These are phyloP conservation scores for cucumber (Cucumis sativus) DNA, from an alignment of 306 rosid species.

Conservation along the genomic window Cucumber_9930_V3 NC_026657.2:19632501-19633000, in stretches of 20 bases:
- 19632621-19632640: background rate
- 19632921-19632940: too few species aligned
- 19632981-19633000: too few species aligned
- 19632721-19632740: background rate
- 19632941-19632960: too few species aligned
- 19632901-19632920: too few species aligned
- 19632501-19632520: background rate
- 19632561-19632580: background rate
- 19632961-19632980: too few species aligned
- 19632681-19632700: background rate
- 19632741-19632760: background rate
- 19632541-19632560: background rate
- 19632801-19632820: too few species aligned
- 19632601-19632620: background rate
- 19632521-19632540: background rate
- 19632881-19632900: too few species aligned
- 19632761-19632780: too few species aligned
- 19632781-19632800: too few species aligned
- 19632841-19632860: too few species aligned
- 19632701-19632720: background rate
- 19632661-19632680: background rate
- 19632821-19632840: too few species aligned
- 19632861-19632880: too few species aligned
- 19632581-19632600: background rate
- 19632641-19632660: background rate